A percentile compares a stretch with the other conserved stretches of the same genome.
Evolutionary conservation across 441 rosid genomes (phyloP).

Genomic region (Erodium trifolium): DNA sequence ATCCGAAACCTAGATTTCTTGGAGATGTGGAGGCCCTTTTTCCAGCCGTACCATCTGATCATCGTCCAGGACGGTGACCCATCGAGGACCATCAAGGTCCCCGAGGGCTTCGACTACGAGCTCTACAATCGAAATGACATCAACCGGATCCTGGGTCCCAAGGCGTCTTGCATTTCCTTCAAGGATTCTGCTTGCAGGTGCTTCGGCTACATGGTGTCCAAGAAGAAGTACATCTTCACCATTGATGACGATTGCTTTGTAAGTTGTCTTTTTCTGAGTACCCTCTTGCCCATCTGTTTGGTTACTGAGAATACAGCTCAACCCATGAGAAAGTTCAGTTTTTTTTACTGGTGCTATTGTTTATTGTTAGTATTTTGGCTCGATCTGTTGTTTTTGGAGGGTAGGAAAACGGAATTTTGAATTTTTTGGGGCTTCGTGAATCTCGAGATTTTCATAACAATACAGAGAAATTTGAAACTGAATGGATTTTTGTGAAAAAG

Average conservation of each 20-base stretch:
- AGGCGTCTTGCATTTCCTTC: constrained; percentile 85
- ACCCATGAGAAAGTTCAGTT: background rate
- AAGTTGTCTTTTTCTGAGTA: constrained; percentile 24
- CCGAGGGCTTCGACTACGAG: constrained; percentile 83
- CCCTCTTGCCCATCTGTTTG: background rate
- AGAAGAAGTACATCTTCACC: constrained; percentile 90
- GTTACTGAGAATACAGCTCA: background rate
- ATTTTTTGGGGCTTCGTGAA: background rate
- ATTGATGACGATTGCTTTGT: constrained; percentile 94
- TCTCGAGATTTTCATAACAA: background rate
- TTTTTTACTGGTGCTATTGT: background rate
- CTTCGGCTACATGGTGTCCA: constrained; percentile 91
- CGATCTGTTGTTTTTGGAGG: background rate
- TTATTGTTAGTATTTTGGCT: background rate
- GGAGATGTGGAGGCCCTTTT: constrained; percentile 96
- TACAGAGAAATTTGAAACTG: background rate
- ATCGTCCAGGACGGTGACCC: constrained; percentile 97
- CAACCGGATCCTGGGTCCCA: constrained; percentile 76
- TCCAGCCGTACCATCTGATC: constrained; percentile 84
- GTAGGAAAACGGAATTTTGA: background rate
- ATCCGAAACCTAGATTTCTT: constrained; percentile 76
- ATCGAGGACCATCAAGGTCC: constrained; percentile 63
- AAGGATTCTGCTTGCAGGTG: constrained; percentile 96
- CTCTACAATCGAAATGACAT: constrained; percentile 84
- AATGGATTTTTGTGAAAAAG: background rate